Base-by-base conservation (phyloP, 2,329 filamentous ascomycete species). In the Phoma sp. region DNA sequence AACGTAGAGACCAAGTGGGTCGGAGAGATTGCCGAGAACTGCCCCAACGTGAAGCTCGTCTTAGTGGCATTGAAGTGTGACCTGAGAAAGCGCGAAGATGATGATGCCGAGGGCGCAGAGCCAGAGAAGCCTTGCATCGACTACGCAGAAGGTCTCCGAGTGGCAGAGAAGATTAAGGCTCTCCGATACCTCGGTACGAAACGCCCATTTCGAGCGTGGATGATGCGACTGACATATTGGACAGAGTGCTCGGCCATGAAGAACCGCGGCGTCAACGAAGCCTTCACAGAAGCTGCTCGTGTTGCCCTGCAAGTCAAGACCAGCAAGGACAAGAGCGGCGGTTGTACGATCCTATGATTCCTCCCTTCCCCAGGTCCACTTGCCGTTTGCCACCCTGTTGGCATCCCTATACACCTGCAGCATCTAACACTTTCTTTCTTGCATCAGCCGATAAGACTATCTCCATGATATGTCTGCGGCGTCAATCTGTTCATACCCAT, bases 1-100 rank as follows among this genome's bases (percentile, higher is more conserved):
- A 99, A 99, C 84, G 92, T 99, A 58, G 92, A 96, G 76, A 93
- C 91, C 66, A 99, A 99, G 79, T 99, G 95, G 95, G 91, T 97
- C 4, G 89, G 91, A 59, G 95, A 99, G 78, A 99, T 99, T 64
- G 90, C 93, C 59, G 95, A 99, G 78, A 97, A 99, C 79, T 98
- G 95, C 78, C 91, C 92, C 1, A 91, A 89, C 54, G 95, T 97
- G 60, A 96, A 96, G 77, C 86, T 99, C 40, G 95, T 99, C 14
- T 83, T 99, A 7, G 93, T 97, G 4, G 95, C 95, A 23, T 84
- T 99, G 65, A 99, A 99, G 80, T 99, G 95, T 79, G 95, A 99
- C 78, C 79, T 99, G 69, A 86, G 95, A 64, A 93, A 97, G 78
- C 84, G 86, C 49, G 79, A 80, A 59, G 85, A 84, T 33, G 85